Conservation (phyloP, 331 rosid genomes). For the Quercus lobata region DNA sequence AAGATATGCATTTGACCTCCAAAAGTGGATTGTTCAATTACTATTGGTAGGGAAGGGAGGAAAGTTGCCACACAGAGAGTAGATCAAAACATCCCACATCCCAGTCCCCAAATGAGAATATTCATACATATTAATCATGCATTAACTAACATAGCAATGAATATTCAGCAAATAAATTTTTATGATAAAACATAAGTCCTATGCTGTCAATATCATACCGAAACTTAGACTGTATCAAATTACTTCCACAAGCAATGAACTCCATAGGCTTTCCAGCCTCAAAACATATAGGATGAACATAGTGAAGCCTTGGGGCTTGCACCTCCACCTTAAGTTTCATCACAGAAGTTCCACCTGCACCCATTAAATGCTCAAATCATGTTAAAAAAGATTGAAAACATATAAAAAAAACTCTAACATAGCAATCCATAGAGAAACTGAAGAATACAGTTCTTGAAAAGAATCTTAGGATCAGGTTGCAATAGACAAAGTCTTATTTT, state of each 20-base stretch:
- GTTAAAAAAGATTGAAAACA: neutral
- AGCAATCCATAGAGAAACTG: neutral
- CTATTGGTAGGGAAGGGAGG: no score
- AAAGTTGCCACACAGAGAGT: neutral
- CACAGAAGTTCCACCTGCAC: constrained; percentile 58
- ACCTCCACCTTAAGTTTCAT: constrained; percentile 49
- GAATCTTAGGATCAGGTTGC: no score
- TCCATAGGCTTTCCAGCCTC: constrained; percentile 99
- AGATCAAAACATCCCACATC: neutral
- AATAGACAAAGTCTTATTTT: no score
- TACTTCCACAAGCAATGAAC: constrained; percentile 89
- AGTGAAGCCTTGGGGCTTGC: constrained; percentile 84
- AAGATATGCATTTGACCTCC: no score
- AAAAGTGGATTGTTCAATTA: no score
- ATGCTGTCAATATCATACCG: constrained; percentile 40
- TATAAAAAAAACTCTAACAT: neutral
- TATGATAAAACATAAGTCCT: neutral
- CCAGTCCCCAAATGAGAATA: neutral
- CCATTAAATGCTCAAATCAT: constrained; percentile 25
- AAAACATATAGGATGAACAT: constrained; percentile 78
- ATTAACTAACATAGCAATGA: neutral
- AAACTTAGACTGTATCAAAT: constrained; percentile 78
- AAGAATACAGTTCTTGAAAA: neutral
- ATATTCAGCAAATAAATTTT: neutral
- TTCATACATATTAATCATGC: neutral